phyloP scores from a whole-genome alignment of 306 rosid species.

The Argentina anserina region DNA sequence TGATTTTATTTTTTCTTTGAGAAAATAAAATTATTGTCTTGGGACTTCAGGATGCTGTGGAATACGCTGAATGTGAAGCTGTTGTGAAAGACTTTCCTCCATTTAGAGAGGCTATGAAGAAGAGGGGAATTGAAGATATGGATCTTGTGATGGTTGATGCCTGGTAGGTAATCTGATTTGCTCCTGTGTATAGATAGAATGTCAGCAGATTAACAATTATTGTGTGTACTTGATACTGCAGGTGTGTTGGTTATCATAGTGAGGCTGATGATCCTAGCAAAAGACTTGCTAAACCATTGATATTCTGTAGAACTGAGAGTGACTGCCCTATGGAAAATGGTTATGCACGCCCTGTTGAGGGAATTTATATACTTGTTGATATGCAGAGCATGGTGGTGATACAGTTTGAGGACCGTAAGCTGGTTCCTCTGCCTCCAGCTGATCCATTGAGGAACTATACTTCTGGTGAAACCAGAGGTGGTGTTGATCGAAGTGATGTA shows the following conservation, averaged over 20 bases:
- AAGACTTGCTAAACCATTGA: constrained; percentile 86
- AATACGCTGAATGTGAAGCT: constrained; percentile 94
- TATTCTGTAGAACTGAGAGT: constrained; percentile 87
- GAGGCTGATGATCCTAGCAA: constrained; percentile 76
- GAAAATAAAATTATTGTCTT: background rate
- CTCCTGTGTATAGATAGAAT: background rate
- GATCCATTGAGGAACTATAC: constrained; percentile 95
- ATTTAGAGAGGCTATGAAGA: constrained; percentile 89
- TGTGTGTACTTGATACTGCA: constrained; percentile 25
- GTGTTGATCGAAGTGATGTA: constrained; percentile 84
- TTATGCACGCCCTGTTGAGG: constrained; percentile 93
- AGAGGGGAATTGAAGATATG: constrained; percentile 94
- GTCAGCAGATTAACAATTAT: background rate
- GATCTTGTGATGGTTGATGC: constrained; percentile 93
- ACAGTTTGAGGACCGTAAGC: constrained; percentile 86
- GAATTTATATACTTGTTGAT: constrained; percentile 73
- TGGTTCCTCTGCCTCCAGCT: constrained; percentile 90
- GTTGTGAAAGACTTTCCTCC: constrained; percentile 82
- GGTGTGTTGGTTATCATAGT: constrained; percentile 88
- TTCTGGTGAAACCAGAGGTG: constrained; percentile 84
- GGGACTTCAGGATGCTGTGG: constrained; percentile 67
- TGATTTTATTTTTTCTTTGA: background rate
- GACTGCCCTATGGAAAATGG: constrained; percentile 98
- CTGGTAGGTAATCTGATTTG: constrained; percentile 42
- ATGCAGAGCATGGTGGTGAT: constrained; percentile 87